Conservation (phyloP, 1,284 basidiomycete species). For the Leccinum subatratum region DNA sequence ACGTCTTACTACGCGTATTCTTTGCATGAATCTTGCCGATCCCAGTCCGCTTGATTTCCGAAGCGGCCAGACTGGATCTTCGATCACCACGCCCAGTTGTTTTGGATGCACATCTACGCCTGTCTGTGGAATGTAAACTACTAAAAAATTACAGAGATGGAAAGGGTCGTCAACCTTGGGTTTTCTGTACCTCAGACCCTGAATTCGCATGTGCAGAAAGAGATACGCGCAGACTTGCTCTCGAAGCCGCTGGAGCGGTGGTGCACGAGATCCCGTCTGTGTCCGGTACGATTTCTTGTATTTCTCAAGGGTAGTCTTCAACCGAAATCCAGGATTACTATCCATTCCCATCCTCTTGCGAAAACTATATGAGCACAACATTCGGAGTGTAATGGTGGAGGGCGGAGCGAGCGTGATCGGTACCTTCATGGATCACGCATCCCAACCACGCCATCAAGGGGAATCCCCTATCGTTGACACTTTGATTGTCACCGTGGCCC, state of each 20-base stretch:
- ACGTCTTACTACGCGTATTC: conserved; percentile 1
- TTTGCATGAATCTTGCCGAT: conserved; percentile 25
- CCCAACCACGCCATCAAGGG: conserved; percentile 8
- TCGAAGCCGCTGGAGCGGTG: conserved; percentile 53
- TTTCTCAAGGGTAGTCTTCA: conserved; percentile 8
- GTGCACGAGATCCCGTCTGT: conserved; percentile 41
- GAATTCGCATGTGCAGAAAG: conserved; percentile 30
- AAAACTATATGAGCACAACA: conserved; percentile 48
- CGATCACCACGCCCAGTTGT: conserved; percentile 78
- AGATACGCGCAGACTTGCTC: conserved; percentile 38
- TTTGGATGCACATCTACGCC: conserved; percentile 73
- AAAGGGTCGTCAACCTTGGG: conserved; percentile 69
- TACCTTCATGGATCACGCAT: conserved; percentile 56
- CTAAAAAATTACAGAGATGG: conserved; percentile 60
- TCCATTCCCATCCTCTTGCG: conserved; percentile 50
- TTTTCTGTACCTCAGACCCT: conserved; percentile 49
- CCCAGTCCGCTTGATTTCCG: conserved; percentile 46
- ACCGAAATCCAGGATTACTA: conserved; percentile 37
- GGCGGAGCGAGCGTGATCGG: conserved; percentile 84
- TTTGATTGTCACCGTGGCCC: conserved; percentile 80
- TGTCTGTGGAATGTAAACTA: conserved; percentile 68
- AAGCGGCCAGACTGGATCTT: conserved; percentile 30
- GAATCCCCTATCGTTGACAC: conserved; percentile 46
- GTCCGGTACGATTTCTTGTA: conserved; percentile 26
- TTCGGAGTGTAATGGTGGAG: conserved; percentile 89